Evolutionary conservation across 306 rosid genomes (phyloP).

Genomic region (Gastrolobium bilobum): DNA sequence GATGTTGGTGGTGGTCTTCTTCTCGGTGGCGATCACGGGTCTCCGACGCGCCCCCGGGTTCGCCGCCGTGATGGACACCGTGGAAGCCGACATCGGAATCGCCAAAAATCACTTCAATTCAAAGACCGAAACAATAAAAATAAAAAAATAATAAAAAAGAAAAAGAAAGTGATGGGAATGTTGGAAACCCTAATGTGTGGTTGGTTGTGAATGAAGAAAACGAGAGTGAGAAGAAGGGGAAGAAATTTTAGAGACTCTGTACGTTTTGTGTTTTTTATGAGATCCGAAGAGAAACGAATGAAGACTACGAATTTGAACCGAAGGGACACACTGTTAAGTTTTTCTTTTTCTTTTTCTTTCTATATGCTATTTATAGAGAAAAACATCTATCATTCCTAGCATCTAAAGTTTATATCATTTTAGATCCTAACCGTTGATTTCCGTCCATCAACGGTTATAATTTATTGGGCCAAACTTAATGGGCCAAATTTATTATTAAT

Average conservation of each 20-base stretch:
- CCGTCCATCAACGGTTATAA: no score
- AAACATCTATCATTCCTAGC: no score
- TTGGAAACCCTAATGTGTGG: constrained; percentile 39
- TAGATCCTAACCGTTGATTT: no score
- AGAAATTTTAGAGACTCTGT: not conserved
- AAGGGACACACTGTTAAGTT: not conserved
- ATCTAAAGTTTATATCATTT: no score
- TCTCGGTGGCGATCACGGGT: constrained; percentile 67
- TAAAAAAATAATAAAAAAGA: no score
- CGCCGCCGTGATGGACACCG: constrained; percentile 90
- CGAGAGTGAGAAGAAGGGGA: not conserved
- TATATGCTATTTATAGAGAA: not conserved
- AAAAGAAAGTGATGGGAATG: not conserved
- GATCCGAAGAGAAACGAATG: constrained; percentile 13
- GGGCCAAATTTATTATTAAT: no score
- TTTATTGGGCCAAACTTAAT: no score
- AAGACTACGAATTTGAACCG: constrained; percentile 20
- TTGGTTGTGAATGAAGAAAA: not conserved
- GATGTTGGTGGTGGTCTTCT: constrained; percentile 58
- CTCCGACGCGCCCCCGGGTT: constrained; percentile 87
- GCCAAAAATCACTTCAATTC: constrained; percentile 37
- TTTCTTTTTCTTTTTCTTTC: not conserved
- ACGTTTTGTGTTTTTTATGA: not conserved
- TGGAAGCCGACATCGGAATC: constrained; percentile 90
- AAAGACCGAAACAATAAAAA: not conserved